phyloP scores from a whole-genome alignment of 495 filamentous ascomycete genomes.

The Parathielavia hyrcaniae region DNA sequence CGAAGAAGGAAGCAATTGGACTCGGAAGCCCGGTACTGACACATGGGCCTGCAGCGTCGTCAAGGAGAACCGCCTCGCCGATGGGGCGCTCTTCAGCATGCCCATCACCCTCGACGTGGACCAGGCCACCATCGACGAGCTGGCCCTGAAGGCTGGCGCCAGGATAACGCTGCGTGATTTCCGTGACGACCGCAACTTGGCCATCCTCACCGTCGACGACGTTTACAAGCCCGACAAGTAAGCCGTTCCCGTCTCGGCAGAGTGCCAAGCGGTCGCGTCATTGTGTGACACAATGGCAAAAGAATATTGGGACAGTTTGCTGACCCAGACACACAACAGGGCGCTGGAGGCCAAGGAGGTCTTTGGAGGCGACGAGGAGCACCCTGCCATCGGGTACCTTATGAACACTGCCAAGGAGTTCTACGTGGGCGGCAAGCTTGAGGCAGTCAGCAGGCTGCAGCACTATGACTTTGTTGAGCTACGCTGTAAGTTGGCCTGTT shows the following conservation, averaged over 20 bases:
- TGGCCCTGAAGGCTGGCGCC: conserved; percentile 67
- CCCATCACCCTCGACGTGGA: conserved; percentile 89
- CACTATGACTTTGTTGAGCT: conserved; percentile 99
- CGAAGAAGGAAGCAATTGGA: not conserved
- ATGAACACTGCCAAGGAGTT: conserved; percentile 72
- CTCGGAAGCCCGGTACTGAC: conserved; percentile 13
- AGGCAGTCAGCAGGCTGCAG: conserved; percentile 87
- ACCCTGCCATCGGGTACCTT: conserved; percentile 88
- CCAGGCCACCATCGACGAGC: conserved; percentile 62
- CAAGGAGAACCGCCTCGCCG: conserved; percentile 71
- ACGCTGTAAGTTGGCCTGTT: conserved; percentile 54
- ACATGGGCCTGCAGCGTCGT: conserved; percentile 59
- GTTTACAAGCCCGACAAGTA: conserved; percentile 97
- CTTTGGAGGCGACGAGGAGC: conserved; percentile 88
- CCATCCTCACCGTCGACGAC: conserved; percentile 92
- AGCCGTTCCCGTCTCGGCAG: conserved; percentile 29
- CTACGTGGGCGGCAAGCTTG: conserved; percentile 91
- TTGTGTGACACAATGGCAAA: conserved; percentile 20
- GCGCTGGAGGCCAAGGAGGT: conserved; percentile 83
- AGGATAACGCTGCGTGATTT: conserved; percentile 88
- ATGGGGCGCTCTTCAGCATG: conserved; percentile 92
- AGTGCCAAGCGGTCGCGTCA: conserved; percentile 32
- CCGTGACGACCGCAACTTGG: conserved; percentile 90
- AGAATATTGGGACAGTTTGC: conserved; percentile 3
- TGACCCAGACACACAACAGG: conserved; percentile 43